These are phyloP conservation scores for Ophiobolus disseminans DNA, from an alignment of 2,329 filamentous ascomycete genomes.

Conservation along the genomic window DNA sequence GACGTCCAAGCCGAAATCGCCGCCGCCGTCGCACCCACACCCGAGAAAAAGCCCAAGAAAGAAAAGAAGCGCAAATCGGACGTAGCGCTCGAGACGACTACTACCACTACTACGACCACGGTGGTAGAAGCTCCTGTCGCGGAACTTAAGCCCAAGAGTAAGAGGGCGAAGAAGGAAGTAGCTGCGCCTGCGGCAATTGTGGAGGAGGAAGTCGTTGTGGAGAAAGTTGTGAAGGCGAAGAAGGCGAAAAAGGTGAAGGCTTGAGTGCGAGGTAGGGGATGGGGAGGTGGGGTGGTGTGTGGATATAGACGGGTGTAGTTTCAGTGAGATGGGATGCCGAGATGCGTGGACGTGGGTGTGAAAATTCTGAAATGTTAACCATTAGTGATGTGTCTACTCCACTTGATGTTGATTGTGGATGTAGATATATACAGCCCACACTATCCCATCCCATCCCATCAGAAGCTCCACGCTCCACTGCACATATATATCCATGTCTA, in stretches of 20 bases:
- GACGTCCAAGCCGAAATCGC: slow-evolving; percentile 16
- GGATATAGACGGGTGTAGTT: too few species aligned
- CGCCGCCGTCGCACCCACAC: slow-evolving; percentile 7
- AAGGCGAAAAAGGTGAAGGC: slow-evolving; percentile 40
- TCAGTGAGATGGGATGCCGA: too few species aligned
- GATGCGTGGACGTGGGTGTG: too few species aligned
- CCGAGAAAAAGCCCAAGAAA: slow-evolving; percentile 22
- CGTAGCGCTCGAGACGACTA: slow-evolving; percentile 17
- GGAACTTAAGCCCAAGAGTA: slow-evolving; percentile 21
- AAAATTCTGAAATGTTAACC: too few species aligned
- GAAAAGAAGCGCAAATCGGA: slow-evolving; percentile 33
- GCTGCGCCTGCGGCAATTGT: slow-evolving; percentile 13
- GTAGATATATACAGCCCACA: too few species aligned
- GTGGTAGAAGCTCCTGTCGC: slow-evolving; percentile 12
- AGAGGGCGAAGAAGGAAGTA: slow-evolving; percentile 33
- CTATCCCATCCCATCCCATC: too few species aligned
- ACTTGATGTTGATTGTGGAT: too few species aligned
- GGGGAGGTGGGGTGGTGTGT: too few species aligned
- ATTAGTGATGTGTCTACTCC: too few species aligned
- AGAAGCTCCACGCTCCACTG: too few species aligned
- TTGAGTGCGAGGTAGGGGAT: slow-evolving; percentile 11
- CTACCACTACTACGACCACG: too few species aligned
- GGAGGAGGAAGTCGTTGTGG: slow-evolving; percentile 13
- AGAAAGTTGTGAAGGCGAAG: slow-evolving; percentile 24
- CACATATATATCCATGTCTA: too few species aligned